Evolutionary conservation across 805 yeast genomes (phyloP).

Genomic region (Metschnikowia matae): DNA sequence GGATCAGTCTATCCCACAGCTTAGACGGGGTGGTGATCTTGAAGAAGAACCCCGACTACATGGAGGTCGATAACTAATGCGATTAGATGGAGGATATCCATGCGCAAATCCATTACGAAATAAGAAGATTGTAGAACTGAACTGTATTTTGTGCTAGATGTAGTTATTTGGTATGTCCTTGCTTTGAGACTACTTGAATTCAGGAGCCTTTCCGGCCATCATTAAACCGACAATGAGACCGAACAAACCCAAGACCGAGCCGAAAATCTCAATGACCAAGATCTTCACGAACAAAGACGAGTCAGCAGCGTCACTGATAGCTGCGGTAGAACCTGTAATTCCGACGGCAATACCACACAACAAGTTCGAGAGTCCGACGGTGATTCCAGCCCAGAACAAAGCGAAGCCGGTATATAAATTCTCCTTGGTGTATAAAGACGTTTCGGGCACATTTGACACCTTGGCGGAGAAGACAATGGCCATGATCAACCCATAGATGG

Average conservation of each 20-base stretch:
- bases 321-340: conserved; percentile 97
- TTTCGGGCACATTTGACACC: conserved; percentile 60
- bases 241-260: conserved; percentile 90
- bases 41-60: conserved; percentile 82
- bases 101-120: not conserved
- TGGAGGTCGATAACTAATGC: conserved; percentile 49
- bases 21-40: conserved; percentile 92
- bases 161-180: not conserved
- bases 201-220: conserved; percentile 95
- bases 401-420: conserved; percentile 94
- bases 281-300: conserved; percentile 92
- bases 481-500: conserved; percentile 95
- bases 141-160: not conserved
- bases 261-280: conserved; percentile 94
- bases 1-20: conserved; percentile 72
- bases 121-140: not conserved
- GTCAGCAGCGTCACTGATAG: conserved; percentile 96
- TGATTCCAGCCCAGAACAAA: conserved; percentile 95
- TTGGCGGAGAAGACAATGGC: conserved; percentile 95
- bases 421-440: conserved; percentile 67
- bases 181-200: conserved; percentile 51
- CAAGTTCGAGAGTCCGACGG: conserved; percentile 90
- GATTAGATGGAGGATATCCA: not conserved
- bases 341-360: conserved; percentile 98
- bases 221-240: conserved; percentile 95